These are phyloP conservation scores for Dioscorea alata DNA, from an alignment of 106 monocot genomes.

Conservation along the genomic window DNA sequence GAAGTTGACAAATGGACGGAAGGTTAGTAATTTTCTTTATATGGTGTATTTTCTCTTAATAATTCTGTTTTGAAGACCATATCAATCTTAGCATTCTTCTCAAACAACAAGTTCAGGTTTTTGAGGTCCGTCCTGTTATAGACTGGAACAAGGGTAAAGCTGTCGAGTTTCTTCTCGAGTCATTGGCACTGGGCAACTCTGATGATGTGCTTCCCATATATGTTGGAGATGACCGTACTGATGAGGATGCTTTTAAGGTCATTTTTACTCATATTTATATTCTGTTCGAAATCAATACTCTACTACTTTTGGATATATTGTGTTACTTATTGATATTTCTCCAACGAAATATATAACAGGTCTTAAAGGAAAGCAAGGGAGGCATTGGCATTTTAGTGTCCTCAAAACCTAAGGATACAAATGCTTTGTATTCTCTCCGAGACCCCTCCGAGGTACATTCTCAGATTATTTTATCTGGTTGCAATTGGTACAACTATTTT, in stretches of 20 bases:
- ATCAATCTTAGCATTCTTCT: background rate
- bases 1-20: conserved; percentile 74
- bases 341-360: conserved; percentile 18
- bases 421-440: conserved; percentile 64
- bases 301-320: background rate
- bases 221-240: conserved; percentile 80
- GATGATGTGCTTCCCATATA: conserved; percentile 69
- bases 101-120: conserved; percentile 41
- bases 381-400: conserved; percentile 85
- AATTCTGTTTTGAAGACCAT: background rate
- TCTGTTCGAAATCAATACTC: background rate
- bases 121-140: conserved; percentile 82
- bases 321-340: background rate
- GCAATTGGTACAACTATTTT: too few relatives aligned
- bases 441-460: conserved; percentile 69
- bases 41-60: background rate
- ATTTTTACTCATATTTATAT: background rate
- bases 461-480: background rate
- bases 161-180: conserved; percentile 85
- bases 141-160: conserved; percentile 94
- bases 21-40: conserved; percentile 28
- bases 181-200: conserved; percentile 43
- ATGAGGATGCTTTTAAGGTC: conserved; percentile 93
- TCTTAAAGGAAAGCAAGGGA: conserved; percentile 36
- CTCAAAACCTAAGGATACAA: conserved; percentile 64